Base-by-base conservation (phyloP, 2,329 filamentous ascomycete species). In the Corynespora cassiicola region DNA sequence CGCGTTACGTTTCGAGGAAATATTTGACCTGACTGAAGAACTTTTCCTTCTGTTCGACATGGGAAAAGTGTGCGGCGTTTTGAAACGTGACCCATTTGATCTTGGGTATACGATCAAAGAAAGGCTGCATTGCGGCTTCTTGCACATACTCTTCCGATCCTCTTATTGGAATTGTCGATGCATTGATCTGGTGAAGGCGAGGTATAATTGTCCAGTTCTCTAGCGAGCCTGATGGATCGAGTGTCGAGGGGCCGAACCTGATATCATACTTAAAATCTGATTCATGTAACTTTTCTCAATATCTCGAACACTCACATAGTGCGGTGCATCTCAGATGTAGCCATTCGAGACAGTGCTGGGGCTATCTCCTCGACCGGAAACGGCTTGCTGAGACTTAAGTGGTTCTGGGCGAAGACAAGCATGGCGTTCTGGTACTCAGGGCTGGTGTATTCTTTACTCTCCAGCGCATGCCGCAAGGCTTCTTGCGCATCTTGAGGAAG, bases 1-100 rank as follows among this genome's bases (percentile, higher is more conserved):
- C n/a, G n/a, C n/a, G n/a, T n/a, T n/a, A n/a, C n/a, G n/a, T n/a
- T n/a, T n/a, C n/a, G n/a, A n/a, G n/a, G n/a, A n/a, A n/a, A n/a
- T n/a, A n/a, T n/a, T n/a, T n/a, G n/a, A n/a, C n/a, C n/a, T n/a
- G n/a, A n/a, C n/a, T n/a, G n/a, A n/a, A n/a, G n/a, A n/a, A 41
- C n/a, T 30, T 26, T n/a, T 41, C 37, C n/a, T 32, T 25, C 19
- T 33, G 36, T 11, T 45, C 42, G 10, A 69, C 49, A 31, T 70
- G 63, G 8, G 58, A 52, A 18, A 69, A 58, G 35, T 71, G 68
- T 2, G 63, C 55, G 2, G 64, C 65, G 31, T 64, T 47, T 2
- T 65, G 61, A n/a, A 72, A 24, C 3, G 52, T 66, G 6, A 71
- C 40, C 69, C 63, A 71, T 39, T 68, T 66, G 2, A 57, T 63